Conservation (phyloP, 2,329 filamentous ascomycete species). For the Colletotrichum sp. region DNA sequence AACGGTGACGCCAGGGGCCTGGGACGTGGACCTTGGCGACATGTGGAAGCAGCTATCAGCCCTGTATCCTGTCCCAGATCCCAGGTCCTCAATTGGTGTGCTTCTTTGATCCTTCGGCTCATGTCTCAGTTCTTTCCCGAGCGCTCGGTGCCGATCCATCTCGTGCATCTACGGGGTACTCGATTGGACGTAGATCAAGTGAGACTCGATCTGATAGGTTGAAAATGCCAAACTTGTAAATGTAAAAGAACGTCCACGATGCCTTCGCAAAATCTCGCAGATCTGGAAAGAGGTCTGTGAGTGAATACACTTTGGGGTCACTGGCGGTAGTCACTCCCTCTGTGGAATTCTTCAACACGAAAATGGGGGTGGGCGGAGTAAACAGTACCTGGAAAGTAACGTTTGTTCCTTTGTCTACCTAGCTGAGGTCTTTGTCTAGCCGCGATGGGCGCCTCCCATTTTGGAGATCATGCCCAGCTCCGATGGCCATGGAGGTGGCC, state of each 20-base stretch:
- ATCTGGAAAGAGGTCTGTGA: not conserved
- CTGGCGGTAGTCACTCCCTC: not conserved
- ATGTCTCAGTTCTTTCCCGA: constrained; percentile 4
- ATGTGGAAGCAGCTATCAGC: constrained; percentile 8
- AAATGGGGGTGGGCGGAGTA: not conserved
- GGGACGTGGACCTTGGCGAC: not conserved
- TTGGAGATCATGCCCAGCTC: not conserved
- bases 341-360: not conserved
- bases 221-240: not conserved
- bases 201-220: not conserved
- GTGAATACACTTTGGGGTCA: not conserved
- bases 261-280: not conserved
- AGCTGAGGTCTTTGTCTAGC: not conserved
- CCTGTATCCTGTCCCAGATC: constrained; percentile 5
- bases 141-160: not conserved
- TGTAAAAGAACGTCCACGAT: not conserved
- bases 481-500: not conserved
- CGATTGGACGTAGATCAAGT: not conserved
- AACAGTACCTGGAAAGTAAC: not conserved
- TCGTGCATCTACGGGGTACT: not conserved
- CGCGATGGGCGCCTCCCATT: not conserved
- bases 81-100: not conserved
- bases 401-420: not conserved
- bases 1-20: constrained; percentile 4
- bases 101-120: not conserved